Percentiles rank a stretch among this genome's conserved stretches.
These are phyloP conservation scores for Metschnikowia similis DNA, from an alignment of 805 yeast genomes.

Conservation along the genomic window DNA sequence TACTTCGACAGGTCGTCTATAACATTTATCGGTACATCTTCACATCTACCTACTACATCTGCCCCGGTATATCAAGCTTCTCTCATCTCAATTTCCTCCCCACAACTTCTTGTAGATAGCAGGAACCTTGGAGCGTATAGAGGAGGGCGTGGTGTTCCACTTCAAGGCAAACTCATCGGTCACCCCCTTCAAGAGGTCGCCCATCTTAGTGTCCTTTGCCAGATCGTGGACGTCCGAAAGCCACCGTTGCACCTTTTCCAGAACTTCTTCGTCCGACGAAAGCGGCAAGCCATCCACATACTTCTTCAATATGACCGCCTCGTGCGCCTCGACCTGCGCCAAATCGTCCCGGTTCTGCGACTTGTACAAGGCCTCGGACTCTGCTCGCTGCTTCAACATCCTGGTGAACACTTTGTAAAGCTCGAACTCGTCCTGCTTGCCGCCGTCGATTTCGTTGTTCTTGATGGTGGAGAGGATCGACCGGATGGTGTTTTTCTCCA, in stretches of 20 bases:
- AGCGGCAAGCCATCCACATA: slow-evolving; percentile 43
- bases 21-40: no score
- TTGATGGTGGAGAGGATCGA: slow-evolving; percentile 40
- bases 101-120: slow-evolving; percentile 16
- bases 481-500: slow-evolving; percentile 41
- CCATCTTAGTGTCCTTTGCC: slow-evolving; percentile 5
- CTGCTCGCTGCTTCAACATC: slow-evolving; percentile 45
- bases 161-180: slow-evolving; percentile 16
- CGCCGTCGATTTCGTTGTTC: slow-evolving; percentile 31
- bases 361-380: slow-evolving; percentile 46
- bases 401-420: slow-evolving; percentile 24
- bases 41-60: no score
- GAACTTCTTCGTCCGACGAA: slow-evolving; percentile 42
- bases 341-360: slow-evolving; percentile 48
- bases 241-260: slow-evolving; percentile 24
- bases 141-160: slow-evolving; percentile 19
- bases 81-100: slow-evolving; percentile 6
- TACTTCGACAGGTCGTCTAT: no score
- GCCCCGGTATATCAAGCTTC: not conserved
- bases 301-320: slow-evolving; percentile 38
- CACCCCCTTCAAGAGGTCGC: slow-evolving; percentile 11
- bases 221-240: slow-evolving; percentile 10
- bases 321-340: slow-evolving; percentile 49
- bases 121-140: slow-evolving; percentile 18
- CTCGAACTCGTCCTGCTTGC: slow-evolving; percentile 20